Percentiles rank a stretch among this genome's conserved stretches.
These are phyloP conservation scores for Colletotrichum eleusines DNA, from an alignment of 2,329 filamentous ascomycete genomes.

Conservation along the genomic window DNA sequence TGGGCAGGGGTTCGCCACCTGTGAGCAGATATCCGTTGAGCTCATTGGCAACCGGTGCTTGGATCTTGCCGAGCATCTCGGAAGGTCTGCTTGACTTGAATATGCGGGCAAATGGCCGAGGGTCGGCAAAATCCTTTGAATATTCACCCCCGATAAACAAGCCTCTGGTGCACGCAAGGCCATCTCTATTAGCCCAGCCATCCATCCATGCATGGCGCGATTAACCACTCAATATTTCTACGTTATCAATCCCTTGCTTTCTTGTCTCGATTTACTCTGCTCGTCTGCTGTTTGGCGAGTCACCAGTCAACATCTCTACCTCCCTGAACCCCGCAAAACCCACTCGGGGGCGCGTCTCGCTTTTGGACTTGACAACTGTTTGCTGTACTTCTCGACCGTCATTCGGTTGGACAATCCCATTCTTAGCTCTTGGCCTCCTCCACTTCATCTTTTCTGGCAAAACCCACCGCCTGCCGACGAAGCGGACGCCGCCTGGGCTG, in stretches of 20 bases:
- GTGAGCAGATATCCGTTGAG: no score
- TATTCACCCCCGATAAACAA: slow-evolving; percentile 19
- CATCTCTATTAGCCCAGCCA: neutral
- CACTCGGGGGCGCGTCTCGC: neutral
- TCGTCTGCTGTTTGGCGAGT: slow-evolving; percentile 9
- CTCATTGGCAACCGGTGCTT: slow-evolving; percentile 32
- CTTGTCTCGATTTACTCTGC: no score
- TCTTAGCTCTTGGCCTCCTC: slow-evolving; percentile 17
- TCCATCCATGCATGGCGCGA: neutral
- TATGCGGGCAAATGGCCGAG: slow-evolving; percentile 29
- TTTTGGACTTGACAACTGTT: neutral
- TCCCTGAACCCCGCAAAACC: neutral
- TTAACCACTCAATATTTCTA: neutral
- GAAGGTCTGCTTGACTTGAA: neutral
- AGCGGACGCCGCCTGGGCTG: slow-evolving; percentile 19
- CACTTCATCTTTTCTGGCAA: slow-evolving; percentile 7
- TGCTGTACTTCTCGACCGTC: neutral
- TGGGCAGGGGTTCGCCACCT: slow-evolving; percentile 12
- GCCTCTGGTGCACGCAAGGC: neutral
- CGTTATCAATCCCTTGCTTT: no score
- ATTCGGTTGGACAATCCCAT: no score
- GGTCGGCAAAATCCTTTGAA: slow-evolving; percentile 26
- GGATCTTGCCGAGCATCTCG: slow-evolving; percentile 24
- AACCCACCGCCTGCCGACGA: neutral
- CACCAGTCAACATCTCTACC: neutral